These are phyloP conservation scores for Nicotiana undulata DNA, from an alignment of 257 asterid species.

Conservation along the genomic window DNA sequence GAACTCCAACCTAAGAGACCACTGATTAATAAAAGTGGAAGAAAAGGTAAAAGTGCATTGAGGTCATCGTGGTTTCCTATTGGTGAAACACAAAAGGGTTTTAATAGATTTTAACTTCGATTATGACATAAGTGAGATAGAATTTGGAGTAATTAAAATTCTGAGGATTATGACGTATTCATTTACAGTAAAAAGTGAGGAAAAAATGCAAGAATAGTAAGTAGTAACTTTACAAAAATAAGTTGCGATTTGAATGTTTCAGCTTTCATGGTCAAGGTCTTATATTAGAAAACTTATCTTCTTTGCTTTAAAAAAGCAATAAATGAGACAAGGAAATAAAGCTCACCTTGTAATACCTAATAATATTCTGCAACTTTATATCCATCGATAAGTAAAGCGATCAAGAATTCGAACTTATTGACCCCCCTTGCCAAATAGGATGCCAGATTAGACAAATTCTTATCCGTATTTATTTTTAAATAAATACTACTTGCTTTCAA, in stretches of 20 bases:
- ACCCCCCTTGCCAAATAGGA: not conserved
- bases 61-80: not conserved
- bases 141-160: not conserved
- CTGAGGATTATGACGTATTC: not conserved
- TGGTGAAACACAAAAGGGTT: not conserved
- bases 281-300: not conserved
- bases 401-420: not conserved
- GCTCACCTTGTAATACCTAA: not conserved
- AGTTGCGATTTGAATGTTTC: too few species aligned
- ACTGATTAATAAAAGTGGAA: not conserved
- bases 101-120: not conserved
- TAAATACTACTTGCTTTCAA: not conserved
- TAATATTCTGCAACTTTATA: not conserved
- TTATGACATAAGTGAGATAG: not conserved
- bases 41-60: not conserved
- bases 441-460: not conserved
- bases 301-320: not conserved
- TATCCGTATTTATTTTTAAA: not conserved
- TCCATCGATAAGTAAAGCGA: not conserved
- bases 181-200: not conserved
- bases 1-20: conserved; percentile 5
- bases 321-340: conserved; percentile 3
- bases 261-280: not conserved
- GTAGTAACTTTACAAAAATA: too few species aligned
- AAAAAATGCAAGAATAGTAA: too few species aligned